Conservation (phyloP, 345 rosid species). For the Eucalyptus fibrosa region DNA sequence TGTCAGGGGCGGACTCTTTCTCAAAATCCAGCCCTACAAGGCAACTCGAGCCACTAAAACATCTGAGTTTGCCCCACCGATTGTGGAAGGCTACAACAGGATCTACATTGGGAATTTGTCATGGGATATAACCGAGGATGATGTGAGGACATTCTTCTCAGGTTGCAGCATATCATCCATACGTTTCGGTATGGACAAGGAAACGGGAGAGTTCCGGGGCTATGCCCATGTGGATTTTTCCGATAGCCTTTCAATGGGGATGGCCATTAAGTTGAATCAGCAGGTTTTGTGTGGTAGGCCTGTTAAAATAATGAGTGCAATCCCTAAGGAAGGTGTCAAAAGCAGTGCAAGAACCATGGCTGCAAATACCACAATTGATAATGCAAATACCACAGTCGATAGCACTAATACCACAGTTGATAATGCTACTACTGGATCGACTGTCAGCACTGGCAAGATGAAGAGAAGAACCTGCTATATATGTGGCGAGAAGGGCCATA, state of each 20-base stretch:
- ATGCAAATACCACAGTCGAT: background rate
- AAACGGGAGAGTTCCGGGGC: constrained; percentile 76
- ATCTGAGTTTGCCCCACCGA: constrained; percentile 43
- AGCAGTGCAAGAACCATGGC: background rate
- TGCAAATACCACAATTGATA: background rate
- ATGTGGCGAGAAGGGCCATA: constrained; percentile 73
- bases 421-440: background rate
- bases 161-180: constrained; percentile 57
- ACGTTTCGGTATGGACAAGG: constrained; percentile 74
- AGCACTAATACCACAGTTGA: background rate
- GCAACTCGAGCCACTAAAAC: constrained; percentile 19
- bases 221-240: constrained; percentile 82
- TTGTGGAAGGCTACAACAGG: constrained; percentile 81
- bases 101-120: constrained; percentile 77
- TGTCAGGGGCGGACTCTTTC: constrained; percentile 72
- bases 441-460: constrained; percentile 40
- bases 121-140: constrained; percentile 79
- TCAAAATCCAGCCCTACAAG: constrained; percentile 73
- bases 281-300: constrained; percentile 62
- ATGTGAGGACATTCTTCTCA: constrained; percentile 55
- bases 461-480: constrained; percentile 68
- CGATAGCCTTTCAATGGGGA: constrained; percentile 37
- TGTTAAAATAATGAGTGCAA: constrained; percentile 79
- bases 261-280: constrained; percentile 86
- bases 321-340: constrained; percentile 23